Evolutionary conservation across 1,284 basidiomycete genomes (phyloP), one percentile per base, ranked within the genome.

Genomic region (Ustilago xerochloae): DNA sequence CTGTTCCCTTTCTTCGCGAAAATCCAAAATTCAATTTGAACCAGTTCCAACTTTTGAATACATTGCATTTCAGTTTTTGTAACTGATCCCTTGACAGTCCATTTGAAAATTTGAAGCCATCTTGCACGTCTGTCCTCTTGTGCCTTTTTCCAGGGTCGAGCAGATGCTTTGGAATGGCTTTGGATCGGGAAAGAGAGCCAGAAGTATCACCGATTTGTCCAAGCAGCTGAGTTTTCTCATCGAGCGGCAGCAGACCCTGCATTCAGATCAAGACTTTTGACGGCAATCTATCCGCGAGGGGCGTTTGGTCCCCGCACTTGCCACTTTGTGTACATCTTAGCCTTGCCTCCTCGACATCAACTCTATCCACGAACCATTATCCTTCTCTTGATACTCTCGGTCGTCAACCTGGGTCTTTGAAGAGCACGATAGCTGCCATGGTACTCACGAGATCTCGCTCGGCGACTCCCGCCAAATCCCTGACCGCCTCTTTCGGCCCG

Each of bases 401-500:
- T 7, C 3, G 20, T 10, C 16, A 32, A 22, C 9, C 16, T 20
- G 22, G 41, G 12, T 3, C 28, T 29, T 3, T 16, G n/a, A 22
- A 6, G 10, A 41, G 16, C 16, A 28, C 43, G 7, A 18, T 16
- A 24, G 35, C n/a, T n/a, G n/a, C 0, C 32, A 73, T 73, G 70
- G 70, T 67, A 28, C 43, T 73, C 32, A 73, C 70, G 30, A 59
- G 70, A 18, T 67, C 70, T 8, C 63, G 70, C 20, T 73, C 70
- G 26, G 70, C 64, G 4, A 67, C 70, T 20, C 70, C 70, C 16
- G 64, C 53, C 48, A 73, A 51, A 22, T 60, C 57, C 2, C 39
- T 73, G 13, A 53, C 70, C 9, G 60, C 70, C 10, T 73, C 70
- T 2, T 64, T 73, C 35, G 26, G 61, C 1, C 28, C 60, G 6